A percentile compares a stretch with the other conserved stretches of the same genome.
phyloP scores from a whole-genome alignment of 345 rosid species.

The Lepidium aucheri region DNA sequence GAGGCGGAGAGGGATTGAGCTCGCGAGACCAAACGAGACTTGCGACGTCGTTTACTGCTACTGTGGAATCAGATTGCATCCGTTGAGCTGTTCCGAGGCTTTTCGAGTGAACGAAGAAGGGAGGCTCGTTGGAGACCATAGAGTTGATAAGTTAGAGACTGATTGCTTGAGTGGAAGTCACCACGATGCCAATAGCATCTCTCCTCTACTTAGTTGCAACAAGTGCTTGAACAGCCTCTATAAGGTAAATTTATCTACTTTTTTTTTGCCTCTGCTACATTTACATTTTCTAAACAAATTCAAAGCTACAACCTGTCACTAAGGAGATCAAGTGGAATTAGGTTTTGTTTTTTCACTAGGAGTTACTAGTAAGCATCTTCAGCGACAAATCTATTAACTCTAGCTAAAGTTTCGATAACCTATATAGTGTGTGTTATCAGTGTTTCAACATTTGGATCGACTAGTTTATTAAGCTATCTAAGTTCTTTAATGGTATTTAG shows the following conservation, averaged over 20 bases:
- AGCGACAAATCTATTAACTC: not conserved
- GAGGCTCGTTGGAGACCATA: slow-evolving; percentile 52
- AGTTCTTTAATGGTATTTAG: not conserved
- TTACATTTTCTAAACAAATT: not conserved
- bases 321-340: too few species aligned
- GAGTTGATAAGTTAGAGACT: slow-evolving; percentile 55
- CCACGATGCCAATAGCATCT: slow-evolving; percentile 38
- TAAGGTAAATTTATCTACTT: slow-evolving; percentile 17
- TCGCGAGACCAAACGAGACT: slow-evolving; percentile 59
- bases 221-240: slow-evolving; percentile 75
- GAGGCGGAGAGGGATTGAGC: slow-evolving; percentile 54
- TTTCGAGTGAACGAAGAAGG: slow-evolving; percentile 47
- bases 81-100: slow-evolving; percentile 59
- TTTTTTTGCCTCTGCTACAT: not conserved
- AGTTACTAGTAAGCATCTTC: not conserved
- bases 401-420: not conserved
- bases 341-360: not conserved
- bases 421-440: not conserved
- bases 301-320: not conserved
- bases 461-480: not conserved
- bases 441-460: not conserved
- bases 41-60: slow-evolving; percentile 85
- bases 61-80: slow-evolving; percentile 82
- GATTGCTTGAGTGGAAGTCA: slow-evolving; percentile 53
- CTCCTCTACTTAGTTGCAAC: slow-evolving; percentile 66